Evolutionary conservation across 306 rosid species (phyloP).

Genomic region (Senna tora): DNA sequence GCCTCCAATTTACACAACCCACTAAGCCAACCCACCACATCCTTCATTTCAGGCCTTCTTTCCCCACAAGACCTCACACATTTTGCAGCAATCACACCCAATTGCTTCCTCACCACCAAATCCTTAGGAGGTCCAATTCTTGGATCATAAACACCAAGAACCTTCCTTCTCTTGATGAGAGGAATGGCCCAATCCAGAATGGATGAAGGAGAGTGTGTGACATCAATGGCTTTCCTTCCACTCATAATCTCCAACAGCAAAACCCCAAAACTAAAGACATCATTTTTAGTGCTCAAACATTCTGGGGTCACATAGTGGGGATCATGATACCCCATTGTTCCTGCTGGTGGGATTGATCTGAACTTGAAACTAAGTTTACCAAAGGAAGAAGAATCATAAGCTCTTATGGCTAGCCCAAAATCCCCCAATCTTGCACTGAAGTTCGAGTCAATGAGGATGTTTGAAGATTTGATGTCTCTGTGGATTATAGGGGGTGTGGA

Average conservation of each 20-base stretch:
- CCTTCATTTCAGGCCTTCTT: conserved; percentile 83
- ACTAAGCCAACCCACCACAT: conserved; percentile 74
- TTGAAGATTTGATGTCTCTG: conserved; percentile 87
- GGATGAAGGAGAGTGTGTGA: conserved; percentile 79
- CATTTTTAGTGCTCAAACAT: conserved; percentile 82
- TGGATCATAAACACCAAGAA: conserved; percentile 72
- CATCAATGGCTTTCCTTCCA: conserved; percentile 91
- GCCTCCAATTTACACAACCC: conserved; percentile 82
- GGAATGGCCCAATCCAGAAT: conserved; percentile 97
- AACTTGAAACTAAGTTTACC: conserved; percentile 52
- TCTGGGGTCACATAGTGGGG: conserved; percentile 93
- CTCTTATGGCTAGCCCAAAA: conserved; percentile 77
- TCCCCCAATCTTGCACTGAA: conserved; percentile 86
- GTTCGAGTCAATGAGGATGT: conserved; percentile 70
- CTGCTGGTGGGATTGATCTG: conserved; percentile 89
- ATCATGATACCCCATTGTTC: conserved; percentile 91
- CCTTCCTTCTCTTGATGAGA: conserved; percentile 73
- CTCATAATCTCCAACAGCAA: conserved; percentile 89
- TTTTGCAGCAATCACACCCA: conserved; percentile 84
- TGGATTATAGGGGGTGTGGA: conserved; percentile 90
- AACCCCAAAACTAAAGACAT: conserved; percentile 95
- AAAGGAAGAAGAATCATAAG: conserved; percentile 61
- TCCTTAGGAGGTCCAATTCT: conserved; percentile 70
- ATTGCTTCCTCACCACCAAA: conserved; percentile 73
- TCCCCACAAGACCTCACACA: conserved; percentile 92